Evolutionary conservation across 805 yeast genomes (phyloP).

Genomic region (Sungouiella thailandica): DNA sequence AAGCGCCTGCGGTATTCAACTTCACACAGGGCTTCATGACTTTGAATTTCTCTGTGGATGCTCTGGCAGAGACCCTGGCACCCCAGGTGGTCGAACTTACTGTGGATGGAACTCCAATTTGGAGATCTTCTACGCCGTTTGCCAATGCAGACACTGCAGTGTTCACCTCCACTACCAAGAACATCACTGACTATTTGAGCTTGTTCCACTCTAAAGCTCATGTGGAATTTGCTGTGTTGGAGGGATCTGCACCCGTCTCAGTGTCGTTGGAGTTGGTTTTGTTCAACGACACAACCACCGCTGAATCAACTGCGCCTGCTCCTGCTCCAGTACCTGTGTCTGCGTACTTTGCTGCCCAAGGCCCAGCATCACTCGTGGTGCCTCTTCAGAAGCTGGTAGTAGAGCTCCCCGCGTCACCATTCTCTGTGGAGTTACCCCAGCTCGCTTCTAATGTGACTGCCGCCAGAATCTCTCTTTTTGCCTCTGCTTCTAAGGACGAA

Average conservation of each 20-base stretch:
- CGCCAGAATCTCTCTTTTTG: slow-evolving; percentile 22
- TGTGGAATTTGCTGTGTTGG: slow-evolving; percentile 17
- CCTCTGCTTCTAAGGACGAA: slow-evolving; percentile 25
- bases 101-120: slow-evolving; percentile 19
- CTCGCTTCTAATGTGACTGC: slow-evolving; percentile 17
- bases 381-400: slow-evolving; percentile 19
- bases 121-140: slow-evolving; percentile 25
- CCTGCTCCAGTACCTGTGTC: slow-evolving; percentile 3
- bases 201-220: slow-evolving; percentile 13
- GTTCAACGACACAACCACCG: slow-evolving; percentile 14
- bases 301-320: slow-evolving; percentile 3
- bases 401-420: slow-evolving; percentile 15
- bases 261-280: slow-evolving; percentile 19
- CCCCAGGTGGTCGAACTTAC: slow-evolving; percentile 18
- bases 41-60: slow-evolving; percentile 21
- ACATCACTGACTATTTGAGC: slow-evolving; percentile 20
- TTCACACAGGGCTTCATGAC: slow-evolving; percentile 22
- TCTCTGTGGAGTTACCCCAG: slow-evolving; percentile 18
- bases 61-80: slow-evolving; percentile 11
- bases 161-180: slow-evolving; percentile 18
- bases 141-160: slow-evolving; percentile 13
- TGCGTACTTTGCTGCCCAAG: slow-evolving; percentile 13
- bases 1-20: slow-evolving; percentile 14
- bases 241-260: slow-evolving; percentile 11
- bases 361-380: slow-evolving; percentile 20